Conservation (phyloP, 345 rosid genomes). For the Tarenaya hassleriana region DNA sequence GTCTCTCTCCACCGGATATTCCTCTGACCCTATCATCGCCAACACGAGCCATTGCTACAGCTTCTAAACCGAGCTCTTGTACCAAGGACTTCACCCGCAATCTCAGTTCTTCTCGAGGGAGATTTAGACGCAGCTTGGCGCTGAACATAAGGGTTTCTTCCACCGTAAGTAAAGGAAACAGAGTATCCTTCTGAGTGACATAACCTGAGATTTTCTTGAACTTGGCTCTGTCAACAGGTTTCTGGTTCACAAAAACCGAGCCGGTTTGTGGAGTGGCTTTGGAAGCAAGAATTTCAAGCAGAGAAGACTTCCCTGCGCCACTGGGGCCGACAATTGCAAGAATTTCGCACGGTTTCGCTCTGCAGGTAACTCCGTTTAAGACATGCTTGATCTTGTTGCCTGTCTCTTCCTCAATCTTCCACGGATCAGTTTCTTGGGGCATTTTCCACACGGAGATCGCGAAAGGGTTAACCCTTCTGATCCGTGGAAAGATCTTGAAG, state of each 20-base stretch:
- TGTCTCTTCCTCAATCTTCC: constrained; percentile 23
- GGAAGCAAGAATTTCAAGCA: constrained; percentile 77
- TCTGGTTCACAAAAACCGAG: constrained; percentile 54
- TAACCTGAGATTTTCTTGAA: constrained; percentile 80
- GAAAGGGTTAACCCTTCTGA: constrained; percentile 25
- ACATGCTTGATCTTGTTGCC: constrained; percentile 39
- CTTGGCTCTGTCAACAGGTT: constrained; percentile 47
- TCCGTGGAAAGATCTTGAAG: constrained; percentile 42
- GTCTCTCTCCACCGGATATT: constrained; percentile 92
- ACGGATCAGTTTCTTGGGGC: constrained; percentile 17
- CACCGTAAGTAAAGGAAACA: constrained; percentile 86
- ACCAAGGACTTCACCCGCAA: constrained; percentile 59
- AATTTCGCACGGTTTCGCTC: constrained; percentile 90
- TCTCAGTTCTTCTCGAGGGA: constrained; percentile 43
- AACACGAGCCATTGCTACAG: constrained; percentile 57
- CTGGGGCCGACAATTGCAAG: constrained; percentile 93
- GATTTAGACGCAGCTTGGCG: constrained; percentile 67
- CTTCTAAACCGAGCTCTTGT: constrained; percentile 77
- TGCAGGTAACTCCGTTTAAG: constrained; percentile 61
- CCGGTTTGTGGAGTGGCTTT: constrained; percentile 56
- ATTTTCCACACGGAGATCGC: constrained; percentile 23
- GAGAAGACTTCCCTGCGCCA: constrained; percentile 89
- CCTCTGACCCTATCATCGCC: constrained; percentile 85
- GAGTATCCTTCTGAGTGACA: constrained; percentile 77
- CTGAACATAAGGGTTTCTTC: constrained; percentile 91